Conservation (phyloP, 768 basidiomycete species). For the Agaricus blazei region DNA sequence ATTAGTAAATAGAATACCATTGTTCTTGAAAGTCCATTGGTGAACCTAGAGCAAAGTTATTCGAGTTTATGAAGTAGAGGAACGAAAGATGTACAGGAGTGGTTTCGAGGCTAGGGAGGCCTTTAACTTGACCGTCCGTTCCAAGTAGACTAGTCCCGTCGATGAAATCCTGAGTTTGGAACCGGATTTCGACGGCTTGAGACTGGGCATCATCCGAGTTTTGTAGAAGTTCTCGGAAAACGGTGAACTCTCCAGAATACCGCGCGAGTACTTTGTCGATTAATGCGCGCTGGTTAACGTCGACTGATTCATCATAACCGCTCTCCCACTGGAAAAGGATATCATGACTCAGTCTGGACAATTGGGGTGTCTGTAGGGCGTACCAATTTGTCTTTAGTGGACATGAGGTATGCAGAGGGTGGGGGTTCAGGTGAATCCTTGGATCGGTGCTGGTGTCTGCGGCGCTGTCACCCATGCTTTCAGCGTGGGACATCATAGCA, state of each 20-base stretch:
- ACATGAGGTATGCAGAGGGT: background rate
- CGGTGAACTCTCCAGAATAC: slow-evolving; percentile 92
- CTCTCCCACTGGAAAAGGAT: slow-evolving; percentile 36
- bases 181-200: slow-evolving; percentile 70
- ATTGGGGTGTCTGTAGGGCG: background rate
- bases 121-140: background rate
- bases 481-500: background rate
- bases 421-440: too few relatives aligned
- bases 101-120: slow-evolving; percentile 62
- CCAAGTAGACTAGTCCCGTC: slow-evolving; percentile 19
- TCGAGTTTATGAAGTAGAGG: background rate
- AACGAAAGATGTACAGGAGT: slow-evolving; percentile 37
- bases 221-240: slow-evolving; percentile 82
- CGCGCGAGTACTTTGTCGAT: slow-evolving; percentile 96
- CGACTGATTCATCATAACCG: slow-evolving; percentile 76
- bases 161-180: slow-evolving; percentile 57
- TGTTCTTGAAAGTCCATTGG: slow-evolving; percentile 85
- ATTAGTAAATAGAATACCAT: slow-evolving; percentile 76
- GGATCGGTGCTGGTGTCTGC: background rate
- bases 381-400: slow-evolving; percentile 3
- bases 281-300: slow-evolving; percentile 93
- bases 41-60: slow-evolving; percentile 42
- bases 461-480: background rate
- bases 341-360: background rate
- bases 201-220: slow-evolving; percentile 93